Conservation (phyloP, 345 rosid genomes). For the Ricinus communis region DNA sequence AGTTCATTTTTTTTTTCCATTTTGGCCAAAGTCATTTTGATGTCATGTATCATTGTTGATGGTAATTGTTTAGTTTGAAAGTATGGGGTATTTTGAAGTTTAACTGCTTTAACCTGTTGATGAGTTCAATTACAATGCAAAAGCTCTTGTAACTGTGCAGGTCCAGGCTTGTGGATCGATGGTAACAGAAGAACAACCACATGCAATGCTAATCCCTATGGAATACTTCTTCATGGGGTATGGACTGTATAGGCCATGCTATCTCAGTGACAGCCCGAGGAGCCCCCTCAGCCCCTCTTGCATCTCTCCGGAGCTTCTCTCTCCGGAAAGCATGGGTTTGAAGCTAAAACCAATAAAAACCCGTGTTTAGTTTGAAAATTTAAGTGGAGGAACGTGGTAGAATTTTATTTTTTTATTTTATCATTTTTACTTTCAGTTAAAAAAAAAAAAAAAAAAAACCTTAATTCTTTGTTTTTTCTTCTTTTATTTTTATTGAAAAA, state of each 20-base stretch:
- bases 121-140: neutral
- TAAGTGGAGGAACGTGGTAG: neutral
- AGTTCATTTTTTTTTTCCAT: too few relatives aligned
- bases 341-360: constrained; percentile 33
- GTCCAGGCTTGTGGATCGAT: constrained; percentile 37
- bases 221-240: constrained; percentile 37
- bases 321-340: constrained; percentile 39
- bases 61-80: neutral
- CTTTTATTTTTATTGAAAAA: too few relatives aligned
- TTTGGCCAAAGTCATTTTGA: too few relatives aligned
- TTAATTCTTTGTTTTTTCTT: constrained; percentile 10
- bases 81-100: neutral
- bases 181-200: constrained; percentile 38
- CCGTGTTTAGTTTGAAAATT: constrained; percentile 11
- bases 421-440: neutral
- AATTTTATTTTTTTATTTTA: neutral
- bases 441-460: neutral
- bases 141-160: constrained; percentile 7
- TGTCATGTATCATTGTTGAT: too few relatives aligned
- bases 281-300: constrained; percentile 36
- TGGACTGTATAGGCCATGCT: constrained; percentile 30
- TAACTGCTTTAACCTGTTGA: neutral
- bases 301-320: constrained; percentile 36
- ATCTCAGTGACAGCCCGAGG: constrained; percentile 28
- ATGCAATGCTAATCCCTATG: constrained; percentile 36